Base-by-base conservation (phyloP, 441 rosid species). In the Corymbia citriodora region DNA sequence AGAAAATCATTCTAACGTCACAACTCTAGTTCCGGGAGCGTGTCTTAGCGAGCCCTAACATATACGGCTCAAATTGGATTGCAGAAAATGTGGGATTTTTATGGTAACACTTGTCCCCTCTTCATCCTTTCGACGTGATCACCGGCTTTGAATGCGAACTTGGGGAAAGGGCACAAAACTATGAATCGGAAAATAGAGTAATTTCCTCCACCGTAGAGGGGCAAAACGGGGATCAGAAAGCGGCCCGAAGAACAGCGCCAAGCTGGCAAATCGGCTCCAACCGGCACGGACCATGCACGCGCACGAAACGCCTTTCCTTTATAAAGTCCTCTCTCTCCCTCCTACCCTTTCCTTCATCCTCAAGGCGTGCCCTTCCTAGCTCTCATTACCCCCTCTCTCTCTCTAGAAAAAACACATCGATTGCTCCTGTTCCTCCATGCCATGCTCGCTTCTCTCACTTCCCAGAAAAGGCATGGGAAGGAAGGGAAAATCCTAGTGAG, bases 211-310 rank as follows among this genome's bases (percentile, higher is more conserved):
- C 85, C n/a, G 14, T 4, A 8, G 63, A 55, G n/a, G 55, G 91
- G 89, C 52, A 33, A 48, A 87, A 18, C 59, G 31, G 90, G 88
- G 55, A 92, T 2, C 55, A 3, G 45, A 40, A 40, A 40, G 45
- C 45, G 93, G 92, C 93, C 92, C 82, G 92, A 94, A 50, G 89
- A 89, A 89, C 87, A 52, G 23, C 83, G 92, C 89, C 92, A 88
- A 91, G n/a, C 95, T 93, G 94, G 93, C 91, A 10, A 13, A 82
- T 53, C 90, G 93, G 93, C 91, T 83, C 92, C 92, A 8, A 65
- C 16, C 65, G 87, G 48, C 89, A 92, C 89, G 85, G 91, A 87
- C 91, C 91, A 90, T 88, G 93, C 93, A 91, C 93, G 88, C 72
- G 45, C 53, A 57, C 29, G 55, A 40, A 12, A 18, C 33, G 27